Percentiles rank a stretch among this genome's conserved stretches.
These are phyloP conservation scores for Rutstroemia sp. DNA, from an alignment of 2,329 filamentous ascomycete species.

Conservation along the genomic window DNA sequence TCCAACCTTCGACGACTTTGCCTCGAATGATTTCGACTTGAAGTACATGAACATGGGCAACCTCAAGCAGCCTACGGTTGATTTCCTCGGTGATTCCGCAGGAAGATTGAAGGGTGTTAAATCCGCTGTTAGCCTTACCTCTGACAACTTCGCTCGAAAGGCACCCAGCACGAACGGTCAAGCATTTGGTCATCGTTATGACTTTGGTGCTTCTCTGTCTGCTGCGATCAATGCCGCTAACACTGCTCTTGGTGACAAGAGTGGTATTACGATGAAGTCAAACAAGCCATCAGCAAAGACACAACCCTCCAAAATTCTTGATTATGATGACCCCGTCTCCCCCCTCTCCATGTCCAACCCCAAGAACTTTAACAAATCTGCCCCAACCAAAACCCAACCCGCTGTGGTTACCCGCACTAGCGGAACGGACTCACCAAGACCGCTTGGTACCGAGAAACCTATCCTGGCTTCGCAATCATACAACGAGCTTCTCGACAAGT, in stretches of 20 bases:
- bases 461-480: conserved; percentile 82
- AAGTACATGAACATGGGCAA: conserved; percentile 35
- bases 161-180: conserved; percentile 49
- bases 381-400: conserved; percentile 22
- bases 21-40: conserved; percentile 40
- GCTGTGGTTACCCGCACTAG: conserved; percentile 14
- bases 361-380: conserved; percentile 14
- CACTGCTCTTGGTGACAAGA: conserved; percentile 50
- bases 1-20: conserved; percentile 62
- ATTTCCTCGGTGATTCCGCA: conserved; percentile 54
- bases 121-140: conserved; percentile 49
- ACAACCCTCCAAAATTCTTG: conserved; percentile 14
- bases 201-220: conserved; percentile 86
- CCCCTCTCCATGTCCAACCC: conserved; percentile 17
- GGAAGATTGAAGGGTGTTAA: conserved; percentile 61
- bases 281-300: conserved; percentile 16
- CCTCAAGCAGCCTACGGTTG: conserved; percentile 52
- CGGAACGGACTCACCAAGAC: conserved; percentile 45
- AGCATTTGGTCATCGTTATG: conserved; percentile 87
- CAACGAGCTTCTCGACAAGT: conserved; percentile 95
- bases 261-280: conserved; percentile 42
- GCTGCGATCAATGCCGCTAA: conserved; percentile 74
- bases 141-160: conserved; percentile 30
- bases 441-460: conserved; percentile 50
- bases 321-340: conserved; percentile 10